Conservation (phyloP, 2,329 filamentous ascomycete genomes). For the Xylaria sp. region DNA sequence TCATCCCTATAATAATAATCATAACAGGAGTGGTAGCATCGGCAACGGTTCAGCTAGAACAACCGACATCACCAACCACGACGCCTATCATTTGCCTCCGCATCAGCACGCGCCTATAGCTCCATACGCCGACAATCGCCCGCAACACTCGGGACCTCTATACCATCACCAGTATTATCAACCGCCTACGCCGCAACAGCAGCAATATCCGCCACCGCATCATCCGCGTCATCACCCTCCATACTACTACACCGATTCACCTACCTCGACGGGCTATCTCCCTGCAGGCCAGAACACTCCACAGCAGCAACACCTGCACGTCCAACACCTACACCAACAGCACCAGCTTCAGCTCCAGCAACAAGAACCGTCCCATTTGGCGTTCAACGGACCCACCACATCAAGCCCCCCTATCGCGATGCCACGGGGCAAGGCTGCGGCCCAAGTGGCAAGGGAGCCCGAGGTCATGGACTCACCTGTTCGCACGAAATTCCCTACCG, state of each 20-base stretch:
- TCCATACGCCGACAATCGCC: constrained; percentile 27
- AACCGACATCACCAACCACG: constrained; percentile 40
- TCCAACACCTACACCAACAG: neutral
- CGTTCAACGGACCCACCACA: constrained; percentile 39
- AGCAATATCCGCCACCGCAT: constrained; percentile 39
- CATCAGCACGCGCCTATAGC: constrained; percentile 25
- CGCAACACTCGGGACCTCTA: constrained; percentile 17
- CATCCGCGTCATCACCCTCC: constrained; percentile 38
- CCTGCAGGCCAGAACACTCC: constrained; percentile 27
- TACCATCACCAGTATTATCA: constrained; percentile 33
- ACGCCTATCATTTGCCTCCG: constrained; percentile 26
- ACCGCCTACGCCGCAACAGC: constrained; percentile 35
- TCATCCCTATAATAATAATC: constrained; percentile 47
- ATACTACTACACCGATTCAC: constrained; percentile 45
- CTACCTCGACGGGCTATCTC: constrained; percentile 36
- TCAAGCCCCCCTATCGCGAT: constrained; percentile 47
- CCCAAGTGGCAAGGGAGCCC: constrained; percentile 53
- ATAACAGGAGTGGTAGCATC: constrained; percentile 34
- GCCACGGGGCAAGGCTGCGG: constrained; percentile 55
- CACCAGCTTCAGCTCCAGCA: constrained; percentile 24
- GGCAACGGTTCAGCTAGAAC: constrained; percentile 44
- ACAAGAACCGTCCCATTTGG: constrained; percentile 41
- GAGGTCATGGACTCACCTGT: constrained; percentile 75
- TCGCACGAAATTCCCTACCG: constrained; percentile 95
- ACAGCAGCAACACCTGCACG: constrained; percentile 26